These are phyloP conservation scores for Cystofilobasidium bisporidii DNA, from an alignment of 768 basidiomycete species.

Conservation along the genomic window DNA sequence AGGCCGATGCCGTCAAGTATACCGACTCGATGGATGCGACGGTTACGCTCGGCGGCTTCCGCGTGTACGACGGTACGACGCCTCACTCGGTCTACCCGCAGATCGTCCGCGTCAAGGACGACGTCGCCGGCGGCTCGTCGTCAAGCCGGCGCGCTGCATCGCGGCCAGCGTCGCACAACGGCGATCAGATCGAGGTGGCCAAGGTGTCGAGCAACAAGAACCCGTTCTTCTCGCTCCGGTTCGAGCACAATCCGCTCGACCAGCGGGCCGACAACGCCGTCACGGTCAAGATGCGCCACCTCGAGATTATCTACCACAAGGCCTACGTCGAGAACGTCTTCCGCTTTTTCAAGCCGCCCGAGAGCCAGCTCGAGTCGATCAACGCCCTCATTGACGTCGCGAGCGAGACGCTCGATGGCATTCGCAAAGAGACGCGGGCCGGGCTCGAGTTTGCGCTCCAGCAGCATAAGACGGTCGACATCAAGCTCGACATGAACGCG, in stretches of 20 bases:
- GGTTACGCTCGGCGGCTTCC: conserved; percentile 72
- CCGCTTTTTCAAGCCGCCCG: conserved; percentile 84
- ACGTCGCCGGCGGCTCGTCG: conserved; percentile 31
- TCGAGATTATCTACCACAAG: conserved; percentile 93
- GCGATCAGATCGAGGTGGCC: conserved; percentile 27
- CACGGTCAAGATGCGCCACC: conserved; percentile 79
- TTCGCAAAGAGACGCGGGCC: conserved; percentile 85
- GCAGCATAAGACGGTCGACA: conserved; percentile 58
- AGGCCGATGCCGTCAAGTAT: conserved; percentile 71
- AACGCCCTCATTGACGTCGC: conserved; percentile 84
- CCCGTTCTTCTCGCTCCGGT: conserved; percentile 77
- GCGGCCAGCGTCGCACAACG: conserved; percentile 6
- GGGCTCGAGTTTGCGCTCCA: conserved; percentile 88
- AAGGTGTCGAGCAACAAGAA: conserved; percentile 36
- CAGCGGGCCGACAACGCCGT: conserved; percentile 83
- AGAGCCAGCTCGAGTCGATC: conserved; percentile 88
- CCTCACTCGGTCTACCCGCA: conserved; percentile 68
- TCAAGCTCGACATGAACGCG: conserved; percentile 93
- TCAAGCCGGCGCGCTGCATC: conserved; percentile 27
- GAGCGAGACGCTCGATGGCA: conserved; percentile 81
- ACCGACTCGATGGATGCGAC: conserved; percentile 77
- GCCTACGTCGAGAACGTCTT: conserved; percentile 88
- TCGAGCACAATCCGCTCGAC: conserved; percentile 85
- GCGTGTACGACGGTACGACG: conserved; percentile 87
- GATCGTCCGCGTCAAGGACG: conserved; percentile 73